A percentile compares a stretch with the other conserved stretches of the same genome.
Conservation (phyloP, 352 stramenopile species). For the Labyrinthula sp. region DNA sequence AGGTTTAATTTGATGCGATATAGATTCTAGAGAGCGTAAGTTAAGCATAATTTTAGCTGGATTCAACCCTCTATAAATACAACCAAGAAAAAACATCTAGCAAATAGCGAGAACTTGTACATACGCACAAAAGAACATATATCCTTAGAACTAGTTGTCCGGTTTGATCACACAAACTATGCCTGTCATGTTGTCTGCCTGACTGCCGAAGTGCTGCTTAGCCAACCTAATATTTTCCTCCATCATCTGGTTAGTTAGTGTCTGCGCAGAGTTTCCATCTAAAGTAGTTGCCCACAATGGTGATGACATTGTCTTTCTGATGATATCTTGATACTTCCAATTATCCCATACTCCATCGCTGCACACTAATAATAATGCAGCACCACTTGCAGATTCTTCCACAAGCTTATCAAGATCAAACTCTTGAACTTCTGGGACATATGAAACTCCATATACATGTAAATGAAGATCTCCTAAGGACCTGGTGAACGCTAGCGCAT, state of each 20-base stretch:
- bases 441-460: constrained; percentile 46
- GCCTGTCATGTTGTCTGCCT: constrained; percentile 63
- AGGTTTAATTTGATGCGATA: too few species aligned
- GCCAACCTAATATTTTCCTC: constrained; percentile 43
- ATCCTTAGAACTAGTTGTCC: too few species aligned
- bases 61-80: too few species aligned
- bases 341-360: constrained; percentile 65
- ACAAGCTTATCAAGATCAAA: constrained; percentile 2
- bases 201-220: constrained; percentile 46
- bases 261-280: constrained; percentile 31
- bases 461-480: constrained; percentile 62
- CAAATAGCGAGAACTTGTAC: too few species aligned
- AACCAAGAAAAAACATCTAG: too few species aligned
- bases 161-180: too few species aligned
- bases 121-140: too few species aligned
- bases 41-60: too few species aligned
- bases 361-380: constrained; percentile 44
- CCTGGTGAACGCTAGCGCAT: constrained; percentile 58
- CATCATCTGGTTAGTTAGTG: constrained; percentile 40
- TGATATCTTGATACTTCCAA: constrained; percentile 54
- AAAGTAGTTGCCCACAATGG: constrained; percentile 7
- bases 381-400: background rate
- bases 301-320: constrained; percentile 37
- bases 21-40: too few species aligned
- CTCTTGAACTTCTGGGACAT: constrained; percentile 28